A percentile compares a stretch with the other conserved stretches of the same genome.
Conservation (phyloP, 495 filamentous ascomycete species). For the Aspergillus leporis region DNA sequence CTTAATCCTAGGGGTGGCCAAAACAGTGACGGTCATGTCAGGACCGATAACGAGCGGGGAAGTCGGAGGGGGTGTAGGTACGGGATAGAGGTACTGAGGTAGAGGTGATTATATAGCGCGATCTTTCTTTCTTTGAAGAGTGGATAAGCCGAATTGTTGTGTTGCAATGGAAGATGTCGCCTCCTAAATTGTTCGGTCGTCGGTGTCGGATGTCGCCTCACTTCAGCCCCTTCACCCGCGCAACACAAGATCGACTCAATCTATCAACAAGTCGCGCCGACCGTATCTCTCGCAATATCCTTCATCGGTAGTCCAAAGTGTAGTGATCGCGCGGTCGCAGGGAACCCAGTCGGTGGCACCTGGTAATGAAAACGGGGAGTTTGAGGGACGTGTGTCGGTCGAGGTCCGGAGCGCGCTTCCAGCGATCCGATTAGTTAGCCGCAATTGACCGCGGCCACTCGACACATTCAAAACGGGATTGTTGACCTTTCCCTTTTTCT, state of each 20-base stretch:
- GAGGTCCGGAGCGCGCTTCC: conserved; percentile 15
- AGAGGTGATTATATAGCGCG: not conserved
- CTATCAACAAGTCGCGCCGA: not conserved
- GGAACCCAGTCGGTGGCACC: not conserved
- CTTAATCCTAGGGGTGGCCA: conserved; percentile 41
- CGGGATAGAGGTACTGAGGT: conserved; percentile 1
- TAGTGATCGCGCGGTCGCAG: conserved; percentile 9
- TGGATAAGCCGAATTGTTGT: not conserved
- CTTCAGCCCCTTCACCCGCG: not conserved
- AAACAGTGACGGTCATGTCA: conserved; percentile 52
- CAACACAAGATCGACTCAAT: not conserved
- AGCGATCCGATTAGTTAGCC: conserved; percentile 4
- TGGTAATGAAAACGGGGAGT: not conserved
- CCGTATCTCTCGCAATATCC: not conserved
- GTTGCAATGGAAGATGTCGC: not conserved
- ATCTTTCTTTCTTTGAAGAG: not conserved
- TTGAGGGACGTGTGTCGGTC: conserved; percentile 13
- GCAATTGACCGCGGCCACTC: conserved; percentile 13
- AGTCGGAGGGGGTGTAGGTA: not conserved
- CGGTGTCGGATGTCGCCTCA: not conserved
- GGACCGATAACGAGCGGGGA: conserved; percentile 20
- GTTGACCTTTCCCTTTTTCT: not conserved
- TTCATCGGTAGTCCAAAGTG: not conserved
- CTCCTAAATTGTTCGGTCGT: not conserved
- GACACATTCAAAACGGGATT: not conserved